These are phyloP conservation scores for Dioszegia aurantiaca DNA, from an alignment of 768 basidiomycete genomes.

Conservation along the genomic window DNA sequence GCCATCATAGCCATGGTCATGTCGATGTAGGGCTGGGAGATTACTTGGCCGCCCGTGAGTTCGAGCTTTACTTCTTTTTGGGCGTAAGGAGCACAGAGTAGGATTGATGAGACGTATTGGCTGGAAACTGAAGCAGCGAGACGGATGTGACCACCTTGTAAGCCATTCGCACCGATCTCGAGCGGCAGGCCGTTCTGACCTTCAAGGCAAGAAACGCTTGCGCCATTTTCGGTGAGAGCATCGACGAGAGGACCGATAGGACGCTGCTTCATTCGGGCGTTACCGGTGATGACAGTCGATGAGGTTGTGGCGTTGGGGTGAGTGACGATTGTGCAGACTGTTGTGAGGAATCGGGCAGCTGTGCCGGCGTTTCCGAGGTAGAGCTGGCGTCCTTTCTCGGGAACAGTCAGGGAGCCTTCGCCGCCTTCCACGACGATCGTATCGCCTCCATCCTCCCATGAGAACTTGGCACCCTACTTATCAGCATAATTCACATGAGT, in stretches of 20 bases:
- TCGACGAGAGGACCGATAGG: constrained; percentile 94
- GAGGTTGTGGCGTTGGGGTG: constrained; percentile 35
- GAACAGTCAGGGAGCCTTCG: constrained; percentile 70
- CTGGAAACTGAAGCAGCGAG: constrained; percentile 92
- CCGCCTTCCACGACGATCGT: constrained; percentile 90
- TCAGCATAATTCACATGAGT: constrained; percentile 13
- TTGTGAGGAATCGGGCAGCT: constrained; percentile 93
- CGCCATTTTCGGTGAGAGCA: constrained; percentile 78
- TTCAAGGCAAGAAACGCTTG: constrained; percentile 73
- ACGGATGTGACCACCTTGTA: constrained; percentile 75
- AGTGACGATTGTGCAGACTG: constrained; percentile 86
- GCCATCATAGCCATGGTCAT: constrained; percentile 99
- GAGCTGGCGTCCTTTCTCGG: constrained; percentile 75
- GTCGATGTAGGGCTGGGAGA: constrained; percentile 98
- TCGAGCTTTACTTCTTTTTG: constrained; percentile 76
- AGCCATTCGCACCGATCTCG: constrained; percentile 64
- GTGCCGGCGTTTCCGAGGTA: constrained; percentile 98
- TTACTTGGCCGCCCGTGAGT: constrained; percentile 88
- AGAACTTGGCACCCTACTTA: constrained; percentile 76
- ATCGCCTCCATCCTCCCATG: constrained; percentile 95
- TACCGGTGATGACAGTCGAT: constrained; percentile 83
- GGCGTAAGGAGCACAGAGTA: constrained; percentile 95
- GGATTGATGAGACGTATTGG: constrained; percentile 96
- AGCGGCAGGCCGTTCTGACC: constrained; percentile 80
- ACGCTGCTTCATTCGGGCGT: constrained; percentile 97